Evolutionary conservation across 176 grass and related monocot genomes (phyloP).

Genomic region (Paspalum notatum): DNA sequence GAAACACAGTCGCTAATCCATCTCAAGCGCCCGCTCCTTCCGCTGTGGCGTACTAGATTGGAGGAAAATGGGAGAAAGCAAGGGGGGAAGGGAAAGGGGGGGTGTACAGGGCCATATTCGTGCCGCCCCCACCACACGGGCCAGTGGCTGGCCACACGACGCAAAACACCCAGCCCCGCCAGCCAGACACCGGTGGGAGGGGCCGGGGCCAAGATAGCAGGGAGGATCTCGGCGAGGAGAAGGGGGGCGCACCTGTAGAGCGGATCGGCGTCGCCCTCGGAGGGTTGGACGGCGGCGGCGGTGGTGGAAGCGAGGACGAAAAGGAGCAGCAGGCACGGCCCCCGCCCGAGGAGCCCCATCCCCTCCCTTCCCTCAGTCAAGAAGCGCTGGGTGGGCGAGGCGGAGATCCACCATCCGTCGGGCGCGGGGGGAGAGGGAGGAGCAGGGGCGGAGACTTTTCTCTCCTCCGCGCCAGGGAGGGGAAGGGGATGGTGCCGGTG

Average conservation of each 20-base stretch:
- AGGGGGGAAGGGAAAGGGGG: not conserved
- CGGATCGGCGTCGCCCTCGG: conserved; percentile 59
- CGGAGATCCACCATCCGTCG: conserved; percentile 24
- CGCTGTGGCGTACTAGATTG: no score
- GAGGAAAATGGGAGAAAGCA: no score
- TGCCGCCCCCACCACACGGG: not conserved
- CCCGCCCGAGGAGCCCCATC: conserved; percentile 38
- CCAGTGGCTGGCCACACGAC: not conserved
- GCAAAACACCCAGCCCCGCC: not conserved
- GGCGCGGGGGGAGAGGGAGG: fast-evolving
- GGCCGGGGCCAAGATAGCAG: no score
- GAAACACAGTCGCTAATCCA: no score
- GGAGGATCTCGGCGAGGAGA: not conserved
- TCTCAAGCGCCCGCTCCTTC: no score
- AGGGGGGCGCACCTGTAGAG: conserved; percentile 53
- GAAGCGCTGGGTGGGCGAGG: not conserved
- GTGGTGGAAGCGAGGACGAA: conserved; percentile 3
- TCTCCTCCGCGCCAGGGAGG: not conserved
- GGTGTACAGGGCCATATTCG: not conserved
- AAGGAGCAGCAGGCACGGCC: conserved; percentile 15
- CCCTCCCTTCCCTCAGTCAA: not conserved
- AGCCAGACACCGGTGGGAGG: not conserved
- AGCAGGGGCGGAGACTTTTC: not conserved
- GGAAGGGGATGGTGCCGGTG: not conserved
- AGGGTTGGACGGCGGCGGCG: conserved; percentile 1